Conservation (phyloP, 2,329 filamentous ascomycete genomes). For the Lecanicillium sp. region DNA sequence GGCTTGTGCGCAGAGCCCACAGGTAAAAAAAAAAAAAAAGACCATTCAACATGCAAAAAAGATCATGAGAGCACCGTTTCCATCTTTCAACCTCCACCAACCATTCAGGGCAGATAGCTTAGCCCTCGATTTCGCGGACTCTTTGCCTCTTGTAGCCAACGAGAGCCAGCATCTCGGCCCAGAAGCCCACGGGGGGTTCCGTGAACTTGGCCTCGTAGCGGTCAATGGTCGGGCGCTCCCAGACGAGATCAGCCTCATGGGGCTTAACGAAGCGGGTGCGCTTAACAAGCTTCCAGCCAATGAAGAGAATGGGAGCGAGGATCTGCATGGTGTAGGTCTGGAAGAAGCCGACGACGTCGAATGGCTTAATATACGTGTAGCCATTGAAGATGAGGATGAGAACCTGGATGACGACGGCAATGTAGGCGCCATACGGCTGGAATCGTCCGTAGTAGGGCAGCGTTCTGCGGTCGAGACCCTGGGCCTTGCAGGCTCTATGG, state of each 20-base stretch:
- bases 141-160: constrained; percentile 21
- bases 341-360: constrained; percentile 40
- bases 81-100: too few relatives aligned
- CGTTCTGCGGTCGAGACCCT: constrained; percentile 41
- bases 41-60: neutral
- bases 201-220: constrained; percentile 46
- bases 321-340: constrained; percentile 51
- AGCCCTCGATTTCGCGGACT: constrained; percentile 13
- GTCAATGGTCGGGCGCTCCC: constrained; percentile 53
- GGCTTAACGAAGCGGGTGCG: constrained; percentile 46
- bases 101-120: constrained; percentile 16
- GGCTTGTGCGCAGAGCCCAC: too few relatives aligned
- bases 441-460: constrained; percentile 52
- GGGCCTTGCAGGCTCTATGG: constrained; percentile 44
- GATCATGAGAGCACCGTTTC: neutral
- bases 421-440: constrained; percentile 50
- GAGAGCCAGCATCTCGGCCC: constrained; percentile 45
- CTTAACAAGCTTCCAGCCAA: constrained; percentile 57
- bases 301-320: constrained; percentile 44
- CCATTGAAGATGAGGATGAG: constrained; percentile 44
- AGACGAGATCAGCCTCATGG: constrained; percentile 49
- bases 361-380: constrained; percentile 42
- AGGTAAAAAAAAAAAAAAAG: constrained; percentile 4
- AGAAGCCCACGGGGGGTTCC: constrained; percentile 43
- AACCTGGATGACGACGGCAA: constrained; percentile 33